Evolutionary conservation across 139 green algal genomes (phyloP).

Genomic region (Tetradesmus obliquus): DNA sequence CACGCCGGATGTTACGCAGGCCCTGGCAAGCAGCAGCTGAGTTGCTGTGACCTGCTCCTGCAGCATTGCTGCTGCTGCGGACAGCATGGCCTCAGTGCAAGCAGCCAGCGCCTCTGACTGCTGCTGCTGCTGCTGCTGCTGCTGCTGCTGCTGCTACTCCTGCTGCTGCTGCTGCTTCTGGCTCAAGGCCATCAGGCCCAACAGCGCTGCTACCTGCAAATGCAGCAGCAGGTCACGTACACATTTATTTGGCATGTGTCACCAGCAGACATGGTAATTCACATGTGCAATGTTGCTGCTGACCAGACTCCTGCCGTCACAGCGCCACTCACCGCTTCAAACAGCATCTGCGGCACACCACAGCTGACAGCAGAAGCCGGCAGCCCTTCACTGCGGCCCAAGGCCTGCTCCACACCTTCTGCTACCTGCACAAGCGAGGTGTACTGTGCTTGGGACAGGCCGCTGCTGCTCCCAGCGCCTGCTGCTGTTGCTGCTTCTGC

Average conservation of each 20-base stretch:
- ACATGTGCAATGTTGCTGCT: not conserved
- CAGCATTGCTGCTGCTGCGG: too few species aligned
- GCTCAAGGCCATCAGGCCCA: not conserved
- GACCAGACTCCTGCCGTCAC: not conserved
- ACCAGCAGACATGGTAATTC: not conserved
- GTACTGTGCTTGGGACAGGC: not conserved
- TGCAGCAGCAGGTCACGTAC: not conserved
- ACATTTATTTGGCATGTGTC: not conserved
- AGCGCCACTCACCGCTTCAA: not conserved
- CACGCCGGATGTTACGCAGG: not conserved
- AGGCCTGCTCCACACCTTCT: not conserved
- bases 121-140: not conserved
- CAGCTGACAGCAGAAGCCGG: not conserved
- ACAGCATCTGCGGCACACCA: not conserved
- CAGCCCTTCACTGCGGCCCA: not conserved
- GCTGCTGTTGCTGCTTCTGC: not conserved
- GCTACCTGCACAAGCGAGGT: not conserved
- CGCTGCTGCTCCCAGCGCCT: not conserved
- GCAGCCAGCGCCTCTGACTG: not conserved
- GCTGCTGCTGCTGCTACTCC: not conserved
- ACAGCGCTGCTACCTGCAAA: not conserved
- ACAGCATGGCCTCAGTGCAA: not conserved
- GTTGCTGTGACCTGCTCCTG: too few species aligned
- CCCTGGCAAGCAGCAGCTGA: too few species aligned
- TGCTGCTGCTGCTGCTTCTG: not conserved